Percentiles rank a stretch among this genome's conserved stretches.
Evolutionary conservation across 2,329 filamentous ascomycete species (phyloP).

Genomic region (Lachnellula suecica): DNA sequence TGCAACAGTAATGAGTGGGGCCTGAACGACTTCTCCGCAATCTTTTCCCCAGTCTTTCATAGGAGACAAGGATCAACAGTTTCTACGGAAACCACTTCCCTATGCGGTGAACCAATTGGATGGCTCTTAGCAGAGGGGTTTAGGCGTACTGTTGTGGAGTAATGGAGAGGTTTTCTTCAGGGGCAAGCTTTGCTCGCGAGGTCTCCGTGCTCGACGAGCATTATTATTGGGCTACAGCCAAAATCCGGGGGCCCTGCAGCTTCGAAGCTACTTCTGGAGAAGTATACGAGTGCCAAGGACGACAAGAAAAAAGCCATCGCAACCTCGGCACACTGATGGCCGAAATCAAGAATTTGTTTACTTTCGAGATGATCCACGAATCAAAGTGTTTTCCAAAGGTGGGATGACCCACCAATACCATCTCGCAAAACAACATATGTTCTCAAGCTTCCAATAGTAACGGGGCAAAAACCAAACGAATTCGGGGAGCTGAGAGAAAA

Average conservation of each 20-base stretch:
- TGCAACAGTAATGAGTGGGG: too few relatives aligned
- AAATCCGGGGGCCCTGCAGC: background rate
- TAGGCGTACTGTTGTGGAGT: too few relatives aligned
- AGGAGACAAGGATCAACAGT: too few relatives aligned
- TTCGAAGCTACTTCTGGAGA: background rate
- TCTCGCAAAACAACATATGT: too few relatives aligned
- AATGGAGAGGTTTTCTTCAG: too few relatives aligned
- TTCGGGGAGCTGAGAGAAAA: too few relatives aligned
- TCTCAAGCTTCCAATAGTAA: too few relatives aligned
- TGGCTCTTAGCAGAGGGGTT: background rate
- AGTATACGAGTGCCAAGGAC: background rate
- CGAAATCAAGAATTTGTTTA: background rate
- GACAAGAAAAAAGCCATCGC: background rate
- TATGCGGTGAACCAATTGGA: background rate
- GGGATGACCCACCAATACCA: slow-evolving; percentile 4
- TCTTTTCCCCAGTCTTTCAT: too few relatives aligned
- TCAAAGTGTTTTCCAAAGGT: background rate
- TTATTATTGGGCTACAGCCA: background rate
- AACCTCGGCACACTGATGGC: background rate
- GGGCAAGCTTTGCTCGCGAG: background rate
- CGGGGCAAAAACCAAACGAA: too few relatives aligned
- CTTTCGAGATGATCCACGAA: background rate
- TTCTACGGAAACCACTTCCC: background rate
- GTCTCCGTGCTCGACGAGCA: background rate
- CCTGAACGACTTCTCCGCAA: too few relatives aligned